Base-by-base conservation (phyloP, 768 basidiomycete genomes). In the Pleurotus citrinopileatus region DNA sequence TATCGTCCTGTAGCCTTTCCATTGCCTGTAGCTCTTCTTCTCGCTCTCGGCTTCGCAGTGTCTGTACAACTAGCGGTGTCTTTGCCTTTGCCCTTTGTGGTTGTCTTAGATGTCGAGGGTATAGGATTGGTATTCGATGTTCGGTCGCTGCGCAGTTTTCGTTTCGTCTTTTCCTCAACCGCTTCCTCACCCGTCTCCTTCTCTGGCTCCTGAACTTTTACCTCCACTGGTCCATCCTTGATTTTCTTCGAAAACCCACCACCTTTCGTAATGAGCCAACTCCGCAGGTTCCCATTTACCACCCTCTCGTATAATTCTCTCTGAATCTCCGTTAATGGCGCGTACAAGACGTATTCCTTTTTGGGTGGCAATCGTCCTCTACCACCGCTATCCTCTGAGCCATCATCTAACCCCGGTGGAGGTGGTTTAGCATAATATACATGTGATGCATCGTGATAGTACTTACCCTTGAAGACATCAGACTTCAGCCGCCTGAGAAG, bases 311-410 rank as follows among this genome's bases (percentile, higher is more conserved):
- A 98, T 22, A 96, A 72, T 54, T 89, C 83, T n/a, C 86, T 83
- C 64, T 98, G 97, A 48, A 79, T 77, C 22, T 82, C 73, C 52
- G 86, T 97, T 5, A 98, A 74, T 0, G 94, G 94, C 0, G 94
- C 94, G 56, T 95, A 96, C 0, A 98, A 78, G 2, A 98, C 83
- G 61, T 99, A 99, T 68, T 94, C 92, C 67, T 94, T 94, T 72
- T 93, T 94, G 2, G 90, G 90, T 0, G 97, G 97, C 3, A 98
- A 73, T 22, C 79, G 72, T 15, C 38, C 38, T 19, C 38, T 13
- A 56, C 48, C 23, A 32, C 4, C 13, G 27, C 20, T 3, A n/a
- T n/a, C n/a, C n/a, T n/a, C n/a, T n/a, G 34, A n/a, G 40, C 46
- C 13, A 28, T 13, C 26, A 23, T 15, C 13, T 4, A 27, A 17